These are phyloP conservation scores for Lepiota brunneoincarnata DNA, from an alignment of 768 basidiomycete genomes.

Conservation along the genomic window DNA sequence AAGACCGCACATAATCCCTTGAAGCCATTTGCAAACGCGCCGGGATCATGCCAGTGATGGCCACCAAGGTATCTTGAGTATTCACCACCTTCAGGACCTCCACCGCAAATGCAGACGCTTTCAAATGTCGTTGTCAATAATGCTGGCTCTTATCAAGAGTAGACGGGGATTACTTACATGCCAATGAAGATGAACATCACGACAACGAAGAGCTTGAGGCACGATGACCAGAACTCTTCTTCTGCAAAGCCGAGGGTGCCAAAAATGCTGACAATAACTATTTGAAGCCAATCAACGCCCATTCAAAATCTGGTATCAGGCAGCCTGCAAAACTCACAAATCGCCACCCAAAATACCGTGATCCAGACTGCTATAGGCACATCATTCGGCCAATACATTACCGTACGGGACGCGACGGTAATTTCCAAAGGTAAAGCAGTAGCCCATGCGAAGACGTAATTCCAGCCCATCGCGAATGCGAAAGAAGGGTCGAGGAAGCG, in stretches of 20 bases:
- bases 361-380: conserved; percentile 42
- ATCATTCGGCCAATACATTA: conserved; percentile 41
- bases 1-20: conserved; percentile 45
- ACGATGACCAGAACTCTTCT: conserved; percentile 51
- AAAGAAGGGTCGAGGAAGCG: conserved; percentile 47
- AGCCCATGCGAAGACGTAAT: conserved; percentile 47
- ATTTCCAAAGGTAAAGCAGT: conserved; percentile 42
- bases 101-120: conserved; percentile 40
- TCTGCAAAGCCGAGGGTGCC: conserved; percentile 47
- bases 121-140: background rate
- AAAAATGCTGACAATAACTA: conserved; percentile 38
- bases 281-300: background rate
- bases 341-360: conserved; percentile 40
- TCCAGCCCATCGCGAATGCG: conserved; percentile 50
- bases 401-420: conserved; percentile 42
- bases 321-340: conserved; percentile 23
- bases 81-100: conserved; percentile 33
- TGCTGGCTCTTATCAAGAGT: background rate
- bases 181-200: conserved; percentile 46
- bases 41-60: conserved; percentile 32
- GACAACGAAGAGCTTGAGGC: conserved; percentile 43
- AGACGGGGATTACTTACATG: conserved; percentile 26
- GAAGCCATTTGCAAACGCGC: conserved; percentile 43
- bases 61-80: conserved; percentile 40
- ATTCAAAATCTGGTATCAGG: background rate